phyloP scores from a whole-genome alignment of 139 green algal species.

The Coccomyxa sp. region DNA sequence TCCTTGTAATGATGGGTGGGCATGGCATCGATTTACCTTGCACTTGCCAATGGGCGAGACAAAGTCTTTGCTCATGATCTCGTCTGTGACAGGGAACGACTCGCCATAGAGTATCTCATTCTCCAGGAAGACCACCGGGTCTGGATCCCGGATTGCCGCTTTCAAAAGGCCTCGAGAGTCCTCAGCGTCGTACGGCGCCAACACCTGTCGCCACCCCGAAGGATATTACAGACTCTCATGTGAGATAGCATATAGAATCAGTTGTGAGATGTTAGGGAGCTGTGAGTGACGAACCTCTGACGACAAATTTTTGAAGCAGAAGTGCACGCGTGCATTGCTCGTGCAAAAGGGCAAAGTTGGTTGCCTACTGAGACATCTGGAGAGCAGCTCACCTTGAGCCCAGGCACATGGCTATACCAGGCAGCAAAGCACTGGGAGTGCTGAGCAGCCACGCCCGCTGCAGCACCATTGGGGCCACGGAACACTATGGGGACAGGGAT shows the following conservation, averaged over 20 bases:
- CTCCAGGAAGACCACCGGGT: slow-evolving; percentile 97
- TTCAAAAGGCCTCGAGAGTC: slow-evolving; percentile 93
- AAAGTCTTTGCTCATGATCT: slow-evolving; percentile 90
- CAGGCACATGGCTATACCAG: slow-evolving; percentile 91
- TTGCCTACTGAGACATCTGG: too few relatives aligned
- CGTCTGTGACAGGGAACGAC: slow-evolving; percentile 66
- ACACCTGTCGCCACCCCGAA: slow-evolving; percentile 48
- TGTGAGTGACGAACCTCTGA: background rate
- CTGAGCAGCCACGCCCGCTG: slow-evolving; percentile 93
- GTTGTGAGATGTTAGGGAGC: background rate
- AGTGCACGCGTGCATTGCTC: too few relatives aligned
- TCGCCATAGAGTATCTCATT: slow-evolving; percentile 97
- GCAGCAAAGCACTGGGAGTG: slow-evolving; percentile 98
- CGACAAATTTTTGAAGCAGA: background rate
- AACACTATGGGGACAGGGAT: slow-evolving; percentile 96
- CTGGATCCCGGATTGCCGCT: slow-evolving; percentile 92
- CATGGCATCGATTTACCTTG: slow-evolving; percentile 56
- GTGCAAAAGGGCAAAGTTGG: too few relatives aligned
- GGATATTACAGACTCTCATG: background rate
- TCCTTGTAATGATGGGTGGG: background rate
- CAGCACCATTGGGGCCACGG: slow-evolving; percentile 96
- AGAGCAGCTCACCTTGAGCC: slow-evolving; percentile 79
- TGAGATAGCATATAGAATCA: background rate
- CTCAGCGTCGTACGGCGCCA: slow-evolving; percentile 93
- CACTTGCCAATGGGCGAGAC: slow-evolving; percentile 94